Conservation (phyloP, 805 yeast species). For the Dipodascus geniculatus region DNA sequence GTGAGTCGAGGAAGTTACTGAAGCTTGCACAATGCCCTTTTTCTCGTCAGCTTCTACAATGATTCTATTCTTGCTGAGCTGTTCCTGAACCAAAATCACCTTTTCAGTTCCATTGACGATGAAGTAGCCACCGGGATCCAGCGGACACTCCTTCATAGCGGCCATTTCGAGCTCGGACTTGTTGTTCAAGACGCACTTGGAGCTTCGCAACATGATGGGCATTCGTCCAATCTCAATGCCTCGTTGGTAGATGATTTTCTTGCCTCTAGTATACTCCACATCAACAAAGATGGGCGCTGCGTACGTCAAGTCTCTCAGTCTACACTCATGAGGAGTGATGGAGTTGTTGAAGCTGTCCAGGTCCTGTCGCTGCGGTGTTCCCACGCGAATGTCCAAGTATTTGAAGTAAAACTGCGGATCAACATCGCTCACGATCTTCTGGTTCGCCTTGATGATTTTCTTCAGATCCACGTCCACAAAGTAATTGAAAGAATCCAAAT, state of each 20-base stretch:
- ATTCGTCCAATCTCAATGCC: slow-evolving; percentile 93
- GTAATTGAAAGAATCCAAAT: slow-evolving; percentile 94
- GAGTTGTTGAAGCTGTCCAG: slow-evolving; percentile 19
- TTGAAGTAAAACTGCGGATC: slow-evolving; percentile 94
- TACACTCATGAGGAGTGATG: slow-evolving; percentile 78
- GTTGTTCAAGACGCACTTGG: slow-evolving; percentile 78
- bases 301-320: slow-evolving; percentile 86
- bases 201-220: slow-evolving; percentile 97
- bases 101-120: slow-evolving; percentile 97
- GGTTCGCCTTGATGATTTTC: slow-evolving; percentile 86
- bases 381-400: slow-evolving; percentile 87
- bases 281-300: slow-evolving; percentile 94
- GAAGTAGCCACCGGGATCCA: slow-evolving; percentile 98
- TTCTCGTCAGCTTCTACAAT: slow-evolving; percentile 96
- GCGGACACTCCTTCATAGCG: slow-evolving; percentile 78
- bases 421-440: slow-evolving; percentile 79
- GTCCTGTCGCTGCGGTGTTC: slow-evolving; percentile 35
- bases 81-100: slow-evolving; percentile 94
- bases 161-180: slow-evolving; percentile 81
- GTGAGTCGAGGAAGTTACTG: slow-evolving; percentile 95
- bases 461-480: slow-evolving; percentile 89
- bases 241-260: slow-evolving; percentile 78
- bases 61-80: slow-evolving; percentile 90
- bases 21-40: slow-evolving; percentile 89
- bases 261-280: slow-evolving; percentile 92